Evolutionary conservation across 352 stramenopile genomes (phyloP).

Genomic region (Saprolegnia parasitica): DNA sequence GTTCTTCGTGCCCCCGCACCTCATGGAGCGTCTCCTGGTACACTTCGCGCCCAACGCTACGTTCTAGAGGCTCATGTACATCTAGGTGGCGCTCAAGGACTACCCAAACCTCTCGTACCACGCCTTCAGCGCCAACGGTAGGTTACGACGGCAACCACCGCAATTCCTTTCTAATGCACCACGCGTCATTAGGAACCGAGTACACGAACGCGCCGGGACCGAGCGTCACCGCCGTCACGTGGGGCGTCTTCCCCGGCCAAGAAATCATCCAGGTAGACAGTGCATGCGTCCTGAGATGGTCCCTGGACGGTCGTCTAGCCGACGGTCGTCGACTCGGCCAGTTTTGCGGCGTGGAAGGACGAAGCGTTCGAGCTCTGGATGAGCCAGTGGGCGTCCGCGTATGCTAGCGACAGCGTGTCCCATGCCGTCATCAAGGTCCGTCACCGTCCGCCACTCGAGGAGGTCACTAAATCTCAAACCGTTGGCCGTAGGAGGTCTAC

Average conservation of each 20-base stretch:
- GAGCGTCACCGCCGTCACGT: slow-evolving; percentile 95
- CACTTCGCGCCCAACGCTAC: slow-evolving; percentile 22
- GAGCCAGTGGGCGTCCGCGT: slow-evolving; percentile 95
- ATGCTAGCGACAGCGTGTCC: slow-evolving; percentile 78
- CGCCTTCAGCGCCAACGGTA: slow-evolving; percentile 46
- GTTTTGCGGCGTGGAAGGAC: slow-evolving; percentile 92
- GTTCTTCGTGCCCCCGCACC: slow-evolving; percentile 91
- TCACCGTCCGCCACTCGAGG: neutral
- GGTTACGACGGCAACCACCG: neutral
- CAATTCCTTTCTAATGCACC: neutral
- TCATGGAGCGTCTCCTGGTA: slow-evolving; percentile 59
- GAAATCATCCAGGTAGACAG: slow-evolving; percentile 80
- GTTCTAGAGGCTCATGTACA: neutral
- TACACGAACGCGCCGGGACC: slow-evolving; percentile 66
- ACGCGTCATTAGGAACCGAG: slow-evolving; percentile 42
- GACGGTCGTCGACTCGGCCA: slow-evolving; percentile 96
- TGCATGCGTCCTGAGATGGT: neutral
- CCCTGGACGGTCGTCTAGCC: slow-evolving; percentile 41
- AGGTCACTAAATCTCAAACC: slow-evolving; percentile 32
- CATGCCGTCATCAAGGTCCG: slow-evolving; percentile 49
- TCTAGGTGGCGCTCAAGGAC: slow-evolving; percentile 35
- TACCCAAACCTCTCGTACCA: slow-evolving; percentile 79
- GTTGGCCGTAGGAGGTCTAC: slow-evolving; percentile 85
- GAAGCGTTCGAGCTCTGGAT: slow-evolving; percentile 97
- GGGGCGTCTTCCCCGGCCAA: slow-evolving; percentile 94